A percentile compares a stretch with the other conserved stretches of the same genome.
Conservation (phyloP, 208 protist species). For the Sergeia podlipaevii region DNA sequence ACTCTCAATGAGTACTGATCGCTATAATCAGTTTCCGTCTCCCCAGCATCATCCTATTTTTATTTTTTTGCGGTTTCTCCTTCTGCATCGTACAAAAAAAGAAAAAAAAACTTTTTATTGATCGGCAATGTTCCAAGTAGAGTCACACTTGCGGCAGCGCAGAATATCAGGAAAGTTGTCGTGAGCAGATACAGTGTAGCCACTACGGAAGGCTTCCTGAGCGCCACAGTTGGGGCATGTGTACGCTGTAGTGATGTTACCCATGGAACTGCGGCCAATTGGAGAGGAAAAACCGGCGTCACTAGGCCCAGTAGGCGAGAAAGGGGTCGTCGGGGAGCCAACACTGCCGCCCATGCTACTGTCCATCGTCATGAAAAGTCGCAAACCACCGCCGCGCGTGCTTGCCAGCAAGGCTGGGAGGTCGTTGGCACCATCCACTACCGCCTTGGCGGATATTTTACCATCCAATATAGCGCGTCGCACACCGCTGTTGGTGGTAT, state of each 20-base stretch:
- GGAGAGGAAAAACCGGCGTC: conserved; percentile 9
- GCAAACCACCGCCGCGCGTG: conserved; percentile 17
- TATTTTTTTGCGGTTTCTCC: neutral
- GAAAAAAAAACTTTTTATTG: conserved; percentile 13
- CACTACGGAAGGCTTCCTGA: conserved; percentile 48
- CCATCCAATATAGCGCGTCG: conserved; percentile 50
- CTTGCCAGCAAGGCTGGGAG: conserved; percentile 24
- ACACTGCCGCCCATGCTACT: neutral
- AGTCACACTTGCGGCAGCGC: conserved; percentile 51
- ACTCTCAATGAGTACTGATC: neutral
- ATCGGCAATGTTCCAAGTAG: conserved; percentile 64
- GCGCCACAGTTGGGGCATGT: conserved; percentile 63
- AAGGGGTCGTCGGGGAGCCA: conserved; percentile 20
- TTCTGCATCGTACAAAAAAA: neutral
- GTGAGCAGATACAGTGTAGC: conserved; percentile 70
- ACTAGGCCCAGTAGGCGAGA: neutral
- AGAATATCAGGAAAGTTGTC: conserved; percentile 72
- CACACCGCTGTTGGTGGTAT: conserved; percentile 27
- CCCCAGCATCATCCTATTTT: neutral
- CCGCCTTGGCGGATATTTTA: conserved; percentile 34
- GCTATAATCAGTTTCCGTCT: neutral
- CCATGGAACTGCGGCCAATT: conserved; percentile 2
- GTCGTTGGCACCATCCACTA: conserved; percentile 31
- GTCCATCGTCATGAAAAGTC: conserved; percentile 5
- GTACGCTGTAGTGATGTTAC: conserved; percentile 52